Evolutionary conservation across 1,284 basidiomycete species (phyloP), one percentile per base, ranked within the genome.

Genomic region (Stereum hirsutum): DNA sequence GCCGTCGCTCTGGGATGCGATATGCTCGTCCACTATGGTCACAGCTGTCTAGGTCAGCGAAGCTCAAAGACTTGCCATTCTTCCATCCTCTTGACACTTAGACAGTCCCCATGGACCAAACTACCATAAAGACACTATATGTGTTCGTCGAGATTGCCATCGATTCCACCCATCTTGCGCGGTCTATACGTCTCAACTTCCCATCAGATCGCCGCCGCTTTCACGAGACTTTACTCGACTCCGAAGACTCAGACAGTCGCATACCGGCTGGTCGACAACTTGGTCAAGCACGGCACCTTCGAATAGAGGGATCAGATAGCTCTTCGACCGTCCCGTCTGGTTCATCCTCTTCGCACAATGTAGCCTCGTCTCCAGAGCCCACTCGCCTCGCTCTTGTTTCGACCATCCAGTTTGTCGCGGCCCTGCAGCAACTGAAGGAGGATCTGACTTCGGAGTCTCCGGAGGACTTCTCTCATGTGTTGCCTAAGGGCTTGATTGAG

Each of bases 1-100:
- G 96, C 96, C 1, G 79, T 88, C 42, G 95, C 94, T 7, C 69
- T 99, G 47, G 96, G 96, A 1, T 97, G 94, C 56, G 96, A 99
- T 62, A 93, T 99, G 90, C 77, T 99, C 20, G 78, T 99, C 1
- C 96, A 99, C 59, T 99, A 99, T 61, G 96, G 96, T 0, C 96
- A 99, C 63, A 93, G 89, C 46, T 99, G 96, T 65, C 75, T 99
- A 33, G 91, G 92, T 95, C 47, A 47, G 75, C 67, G 5, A 7
- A 36, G 19, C 19, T 44, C 30, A 32, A 47, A 5, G n/a, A 10
- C 24, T 6, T 35, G n/a, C 26, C 5, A 6, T 14, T 5, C 11
- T 28, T 27, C 24, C 10, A 19, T 17, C 11, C 5, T 26, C 5
- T 36, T 12, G 17, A n/a, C 33, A 14, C 17, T 46, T 14, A 15